Evolutionary conservation across 495 filamentous ascomycete species (phyloP).

Genomic region (Pseudevernia furfuracea): DNA sequence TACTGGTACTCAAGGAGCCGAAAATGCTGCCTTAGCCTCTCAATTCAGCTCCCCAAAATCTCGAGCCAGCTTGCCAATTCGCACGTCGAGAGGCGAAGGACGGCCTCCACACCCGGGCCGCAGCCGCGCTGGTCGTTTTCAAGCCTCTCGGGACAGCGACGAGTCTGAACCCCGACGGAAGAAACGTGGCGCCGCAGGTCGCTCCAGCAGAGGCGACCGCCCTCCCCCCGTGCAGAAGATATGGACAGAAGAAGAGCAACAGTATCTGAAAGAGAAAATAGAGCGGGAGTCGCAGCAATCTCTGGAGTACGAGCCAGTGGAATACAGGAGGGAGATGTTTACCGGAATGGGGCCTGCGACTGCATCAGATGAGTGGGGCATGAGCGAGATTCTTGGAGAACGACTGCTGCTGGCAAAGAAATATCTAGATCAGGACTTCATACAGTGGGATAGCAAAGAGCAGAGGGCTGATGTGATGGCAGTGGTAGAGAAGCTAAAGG

Average conservation of each 20-base stretch:
- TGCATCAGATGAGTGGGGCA: constrained; percentile 12
- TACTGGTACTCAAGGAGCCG: neutral
- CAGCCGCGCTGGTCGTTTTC: neutral
- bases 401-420: constrained; percentile 15
- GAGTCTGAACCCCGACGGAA: neutral
- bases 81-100: neutral
- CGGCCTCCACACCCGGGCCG: too few species aligned
- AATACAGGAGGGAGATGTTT: neutral
- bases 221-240: neutral
- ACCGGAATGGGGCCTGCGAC: constrained; percentile 8
- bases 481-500: constrained; percentile 37
- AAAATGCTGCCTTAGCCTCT: neutral
- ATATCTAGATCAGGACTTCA: constrained; percentile 34
- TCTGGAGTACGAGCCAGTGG: neutral
- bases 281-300: neutral
- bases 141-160: neutral
- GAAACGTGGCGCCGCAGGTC: neutral
- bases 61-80: neutral
- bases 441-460: constrained; percentile 36
- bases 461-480: constrained; percentile 36
- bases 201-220: neutral
- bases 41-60: neutral
- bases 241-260: constrained; percentile 15
- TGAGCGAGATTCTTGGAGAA: constrained; percentile 12
- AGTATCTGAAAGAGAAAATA: constrained; percentile 9